Evolutionary conservation across 305 asterid genomes (phyloP).

Genomic region (Striga hermonthica): DNA sequence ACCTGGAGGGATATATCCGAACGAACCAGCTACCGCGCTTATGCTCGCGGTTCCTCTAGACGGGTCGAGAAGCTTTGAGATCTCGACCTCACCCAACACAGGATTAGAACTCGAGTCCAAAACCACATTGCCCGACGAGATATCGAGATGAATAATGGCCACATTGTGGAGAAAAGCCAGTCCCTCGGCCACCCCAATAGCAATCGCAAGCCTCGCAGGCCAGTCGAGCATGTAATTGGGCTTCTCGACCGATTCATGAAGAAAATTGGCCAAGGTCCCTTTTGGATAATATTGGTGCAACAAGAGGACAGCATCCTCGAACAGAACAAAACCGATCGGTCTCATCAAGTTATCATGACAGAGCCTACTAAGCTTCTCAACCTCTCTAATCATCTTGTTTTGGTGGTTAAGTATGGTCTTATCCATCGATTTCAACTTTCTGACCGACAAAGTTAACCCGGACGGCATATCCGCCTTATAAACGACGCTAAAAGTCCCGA

Average conservation of each 20-base stretch:
- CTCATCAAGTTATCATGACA: slow-evolving; percentile 75
- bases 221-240: slow-evolving; percentile 70
- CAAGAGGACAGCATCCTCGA: slow-evolving; percentile 71
- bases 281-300: slow-evolving; percentile 58
- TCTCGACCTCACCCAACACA: slow-evolving; percentile 82
- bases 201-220: slow-evolving; percentile 77
- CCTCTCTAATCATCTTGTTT: slow-evolving; percentile 85
- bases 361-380: slow-evolving; percentile 80
- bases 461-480: slow-evolving; percentile 97
- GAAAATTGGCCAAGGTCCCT: slow-evolving; percentile 71
- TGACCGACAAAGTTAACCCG: slow-evolving; percentile 71
- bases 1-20: slow-evolving; percentile 99
- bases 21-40: slow-evolving; percentile 98
- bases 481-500: slow-evolving; percentile 81
- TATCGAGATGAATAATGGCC: slow-evolving; percentile 91
- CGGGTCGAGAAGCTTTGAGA: slow-evolving; percentile 91
- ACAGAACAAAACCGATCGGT: slow-evolving; percentile 77
- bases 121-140: slow-evolving; percentile 77
- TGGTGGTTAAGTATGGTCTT: slow-evolving; percentile 60
- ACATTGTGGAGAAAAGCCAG: slow-evolving; percentile 80
- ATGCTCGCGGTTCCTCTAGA: slow-evolving; percentile 94
- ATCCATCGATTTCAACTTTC: slow-evolving; percentile 79
- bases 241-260: slow-evolving; percentile 49
- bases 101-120: slow-evolving; percentile 78
- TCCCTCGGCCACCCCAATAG: slow-evolving; percentile 93